Conservation (phyloP, 805 yeast genomes). For the Yamadazyma olivae region DNA sequence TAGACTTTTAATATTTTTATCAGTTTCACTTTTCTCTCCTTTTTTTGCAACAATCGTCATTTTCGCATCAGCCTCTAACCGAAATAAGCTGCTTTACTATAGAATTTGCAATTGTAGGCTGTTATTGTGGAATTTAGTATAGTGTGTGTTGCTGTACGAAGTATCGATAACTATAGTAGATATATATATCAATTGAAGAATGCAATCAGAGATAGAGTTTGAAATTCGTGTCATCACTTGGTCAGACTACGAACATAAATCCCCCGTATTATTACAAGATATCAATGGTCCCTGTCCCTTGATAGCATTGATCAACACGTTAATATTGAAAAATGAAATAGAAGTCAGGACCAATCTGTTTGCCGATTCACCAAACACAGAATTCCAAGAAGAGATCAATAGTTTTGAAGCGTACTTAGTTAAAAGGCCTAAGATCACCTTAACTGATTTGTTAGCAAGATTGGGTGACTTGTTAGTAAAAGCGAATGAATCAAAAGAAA, state of each 20-base stretch:
- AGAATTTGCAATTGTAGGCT: too few relatives aligned
- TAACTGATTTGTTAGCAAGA: slow-evolving; percentile 8
- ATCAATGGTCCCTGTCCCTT: slow-evolving; percentile 87
- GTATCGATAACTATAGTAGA: too few relatives aligned
- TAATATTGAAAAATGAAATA: slow-evolving; percentile 50
- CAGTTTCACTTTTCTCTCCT: background rate
- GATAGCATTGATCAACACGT: slow-evolving; percentile 69
- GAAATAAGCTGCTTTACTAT: too few relatives aligned
- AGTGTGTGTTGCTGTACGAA: too few relatives aligned
- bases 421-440: slow-evolving; percentile 1
- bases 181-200: too few relatives aligned
- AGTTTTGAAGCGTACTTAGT: slow-evolving; percentile 4
- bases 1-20: too few relatives aligned
- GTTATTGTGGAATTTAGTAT: too few relatives aligned
- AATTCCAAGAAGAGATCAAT: slow-evolving; percentile 1
- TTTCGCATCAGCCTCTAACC: too few relatives aligned
- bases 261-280: slow-evolving; percentile 71
- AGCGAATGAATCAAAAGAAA: slow-evolving; percentile 7
- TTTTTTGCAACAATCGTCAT: background rate
- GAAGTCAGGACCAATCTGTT: slow-evolving; percentile 8
- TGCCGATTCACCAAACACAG: slow-evolving; percentile 5
- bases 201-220: too few relatives aligned
- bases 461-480: slow-evolving; percentile 11
- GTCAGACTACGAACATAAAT: slow-evolving; percentile 34
- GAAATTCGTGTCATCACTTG: slow-evolving; percentile 26